Percentiles rank a stretch among this genome's conserved stretches.
phyloP scores from a whole-genome alignment of 805 yeast species.

The Kodamaea laetipori region DNA sequence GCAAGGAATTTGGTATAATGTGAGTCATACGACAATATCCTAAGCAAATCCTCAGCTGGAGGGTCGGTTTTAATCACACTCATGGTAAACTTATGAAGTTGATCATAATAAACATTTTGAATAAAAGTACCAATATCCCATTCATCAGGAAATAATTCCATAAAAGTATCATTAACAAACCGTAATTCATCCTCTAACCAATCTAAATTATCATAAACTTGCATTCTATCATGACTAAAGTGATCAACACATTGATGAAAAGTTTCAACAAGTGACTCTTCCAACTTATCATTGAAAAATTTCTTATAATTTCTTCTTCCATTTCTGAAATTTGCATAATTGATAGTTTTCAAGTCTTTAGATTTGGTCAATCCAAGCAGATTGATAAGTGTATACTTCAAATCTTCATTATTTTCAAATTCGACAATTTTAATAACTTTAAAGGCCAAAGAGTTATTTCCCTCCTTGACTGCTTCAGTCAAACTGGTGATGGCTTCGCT shows the following conservation, averaged over 20 bases:
- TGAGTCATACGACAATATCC: conserved; percentile 75
- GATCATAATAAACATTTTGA: conserved; percentile 65
- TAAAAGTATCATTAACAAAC: conserved; percentile 61
- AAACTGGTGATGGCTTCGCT: conserved; percentile 65
- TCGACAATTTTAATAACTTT: conserved; percentile 78
- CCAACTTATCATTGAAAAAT: conserved; percentile 60
- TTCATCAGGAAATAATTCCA: conserved; percentile 61
- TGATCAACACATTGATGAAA: conserved; percentile 65
- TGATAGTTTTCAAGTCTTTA: conserved; percentile 19
- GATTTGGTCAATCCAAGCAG: conserved; percentile 29
- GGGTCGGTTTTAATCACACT: conserved; percentile 71
- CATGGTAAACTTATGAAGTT: conserved; percentile 63
- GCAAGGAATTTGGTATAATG: conserved; percentile 50
- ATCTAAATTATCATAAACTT: conserved; percentile 67
- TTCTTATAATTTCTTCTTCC: conserved; percentile 59
- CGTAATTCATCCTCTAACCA: conserved; percentile 84
- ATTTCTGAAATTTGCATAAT: conserved; percentile 35
- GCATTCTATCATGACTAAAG: conserved; percentile 51
- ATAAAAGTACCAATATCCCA: conserved; percentile 74
- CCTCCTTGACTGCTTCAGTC: conserved; percentile 72
- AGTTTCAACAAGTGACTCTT: conserved; percentile 62
- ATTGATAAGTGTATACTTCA: conserved; percentile 43
- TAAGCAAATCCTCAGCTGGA: conserved; percentile 72
- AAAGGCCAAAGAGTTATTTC: conserved; percentile 66
- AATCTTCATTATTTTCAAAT: conserved; percentile 77